Evolutionary conservation across 1,284 basidiomycete genomes (phyloP).

Genomic region (Mycosarcoma maydis): DNA sequence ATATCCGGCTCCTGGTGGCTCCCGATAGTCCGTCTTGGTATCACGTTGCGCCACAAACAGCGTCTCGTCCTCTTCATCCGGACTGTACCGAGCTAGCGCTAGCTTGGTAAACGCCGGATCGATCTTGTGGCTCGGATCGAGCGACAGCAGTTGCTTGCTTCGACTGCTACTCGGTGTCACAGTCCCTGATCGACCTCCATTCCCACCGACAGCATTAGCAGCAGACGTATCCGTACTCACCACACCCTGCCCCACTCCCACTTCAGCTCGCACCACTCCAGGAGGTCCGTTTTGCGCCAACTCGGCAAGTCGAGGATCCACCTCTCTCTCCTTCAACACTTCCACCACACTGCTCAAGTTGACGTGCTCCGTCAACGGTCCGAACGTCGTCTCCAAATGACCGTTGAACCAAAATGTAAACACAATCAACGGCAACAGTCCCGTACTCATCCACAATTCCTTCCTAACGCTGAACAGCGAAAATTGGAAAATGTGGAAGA

Average conservation of each 20-base stretch:
- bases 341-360: slow-evolving; percentile 57
- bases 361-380: slow-evolving; percentile 80
- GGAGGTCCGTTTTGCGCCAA: slow-evolving; percentile 39
- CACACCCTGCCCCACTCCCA: neutral
- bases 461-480: slow-evolving; percentile 83
- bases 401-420: slow-evolving; percentile 83
- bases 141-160: slow-evolving; percentile 26
- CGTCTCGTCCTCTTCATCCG: slow-evolving; percentile 88
- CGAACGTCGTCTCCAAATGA: slow-evolving; percentile 77
- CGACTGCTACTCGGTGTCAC: slow-evolving; percentile 15
- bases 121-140: slow-evolving; percentile 30
- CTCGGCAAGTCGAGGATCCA: slow-evolving; percentile 23
- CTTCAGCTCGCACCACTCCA: slow-evolving; percentile 10
- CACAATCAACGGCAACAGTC: slow-evolving; percentile 80
- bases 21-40: slow-evolving; percentile 57
- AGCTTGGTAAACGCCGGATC: slow-evolving; percentile 45
- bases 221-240: slow-evolving; percentile 6
- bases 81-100: slow-evolving; percentile 73
- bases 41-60: slow-evolving; percentile 77
- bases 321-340: slow-evolving; percentile 25
- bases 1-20: slow-evolving; percentile 56
- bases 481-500: slow-evolving; percentile 65
- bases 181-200: slow-evolving; percentile 2
- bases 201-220: neutral
- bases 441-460: slow-evolving; percentile 78